Evolutionary conservation across 116 monocot genomes (phyloP), one percentile per base, ranked within the genome.

Genomic region (Iris pallida): DNA sequence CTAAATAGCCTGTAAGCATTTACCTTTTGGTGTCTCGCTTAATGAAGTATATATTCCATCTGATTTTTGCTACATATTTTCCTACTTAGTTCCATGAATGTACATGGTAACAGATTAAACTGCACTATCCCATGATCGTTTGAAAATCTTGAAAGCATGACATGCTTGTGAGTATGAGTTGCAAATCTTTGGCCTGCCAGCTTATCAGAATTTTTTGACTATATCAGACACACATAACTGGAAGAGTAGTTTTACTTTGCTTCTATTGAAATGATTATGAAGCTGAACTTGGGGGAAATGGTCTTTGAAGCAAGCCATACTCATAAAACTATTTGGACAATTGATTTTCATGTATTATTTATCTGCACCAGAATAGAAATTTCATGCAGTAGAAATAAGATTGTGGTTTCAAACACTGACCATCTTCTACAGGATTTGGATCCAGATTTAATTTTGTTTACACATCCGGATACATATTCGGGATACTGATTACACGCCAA

Each of bases 1-100:
- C 92, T 96, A 42, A 96, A 89, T 67, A 96, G 92, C 42, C 68
- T 96, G 96, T 96, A 73, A 74, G 96, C 16, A 64, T 46, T 59
- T 19, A 70, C 30, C 30, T 30, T 18, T 93, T 1, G 30, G 4
- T 47, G 13, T 51, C 41, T 18, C 16, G 11, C 49, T 10, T 16
- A 0, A 11, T 48, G 5, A 42, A n/a, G 5, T 12, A 51, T 66
- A 11, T 20, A 11, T 49, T 45, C 7, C 47, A 4, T 10, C 41
- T 4, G 20, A 4, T 11, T 16, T 4, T 0, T 51, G 15, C 41
- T 18, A 13, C 42, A 51, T 9, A 42, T 48, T 49, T 40, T 7
- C 52, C 65, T 16, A 59, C 51, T 41, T 65, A 11, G 18, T 58
- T 44, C 13, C 78, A 89, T 87, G 30, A 93, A 93, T 82, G 85